Conservation (phyloP, 2,329 filamentous ascomycete species). For the Microsporum canis region DNA sequence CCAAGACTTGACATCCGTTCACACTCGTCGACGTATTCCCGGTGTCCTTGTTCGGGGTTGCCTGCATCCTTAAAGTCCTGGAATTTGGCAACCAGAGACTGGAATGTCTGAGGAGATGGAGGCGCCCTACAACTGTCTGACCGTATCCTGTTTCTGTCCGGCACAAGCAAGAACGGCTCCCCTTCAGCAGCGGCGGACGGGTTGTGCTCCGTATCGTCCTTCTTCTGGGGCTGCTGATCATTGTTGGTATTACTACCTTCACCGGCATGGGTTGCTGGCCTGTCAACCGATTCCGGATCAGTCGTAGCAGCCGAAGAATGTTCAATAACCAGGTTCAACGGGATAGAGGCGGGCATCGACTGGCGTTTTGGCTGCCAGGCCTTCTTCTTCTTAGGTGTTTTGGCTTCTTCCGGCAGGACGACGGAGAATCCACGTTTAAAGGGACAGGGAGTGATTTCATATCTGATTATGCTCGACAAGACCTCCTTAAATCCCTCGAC, state of each 20-base stretch:
- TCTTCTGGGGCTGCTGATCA: not conserved
- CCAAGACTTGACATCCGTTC: slow-evolving; percentile 29
- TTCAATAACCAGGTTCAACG: slow-evolving; percentile 8
- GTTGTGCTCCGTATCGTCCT: not conserved
- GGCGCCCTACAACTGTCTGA: slow-evolving; percentile 11
- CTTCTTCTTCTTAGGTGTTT: slow-evolving; percentile 53
- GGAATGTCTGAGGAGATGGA: slow-evolving; percentile 25
- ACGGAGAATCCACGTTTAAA: slow-evolving; percentile 69
- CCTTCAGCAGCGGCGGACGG: not conserved
- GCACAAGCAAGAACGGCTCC: not conserved
- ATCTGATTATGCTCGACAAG: slow-evolving; percentile 62
- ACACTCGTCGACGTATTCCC: slow-evolving; percentile 18
- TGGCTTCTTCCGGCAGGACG: slow-evolving; percentile 57
- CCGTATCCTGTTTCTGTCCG: not conserved
- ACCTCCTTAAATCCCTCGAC: slow-evolving; percentile 59
- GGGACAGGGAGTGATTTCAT: slow-evolving; percentile 79
- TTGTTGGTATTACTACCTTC: not conserved
- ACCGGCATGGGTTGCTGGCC: not conserved
- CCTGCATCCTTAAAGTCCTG: slow-evolving; percentile 19
- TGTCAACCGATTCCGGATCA: slow-evolving; percentile 3
- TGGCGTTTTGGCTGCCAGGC: slow-evolving; percentile 53
- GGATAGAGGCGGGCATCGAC: slow-evolving; percentile 4
- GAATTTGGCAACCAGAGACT: slow-evolving; percentile 30
- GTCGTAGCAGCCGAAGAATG: not conserved
- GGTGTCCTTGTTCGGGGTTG: slow-evolving; percentile 19